Percentiles rank a stretch among this genome's conserved stretches.
Evolutionary conservation across 1,284 basidiomycete species (phyloP).

Genomic region (Retiboletus flavoniger): DNA sequence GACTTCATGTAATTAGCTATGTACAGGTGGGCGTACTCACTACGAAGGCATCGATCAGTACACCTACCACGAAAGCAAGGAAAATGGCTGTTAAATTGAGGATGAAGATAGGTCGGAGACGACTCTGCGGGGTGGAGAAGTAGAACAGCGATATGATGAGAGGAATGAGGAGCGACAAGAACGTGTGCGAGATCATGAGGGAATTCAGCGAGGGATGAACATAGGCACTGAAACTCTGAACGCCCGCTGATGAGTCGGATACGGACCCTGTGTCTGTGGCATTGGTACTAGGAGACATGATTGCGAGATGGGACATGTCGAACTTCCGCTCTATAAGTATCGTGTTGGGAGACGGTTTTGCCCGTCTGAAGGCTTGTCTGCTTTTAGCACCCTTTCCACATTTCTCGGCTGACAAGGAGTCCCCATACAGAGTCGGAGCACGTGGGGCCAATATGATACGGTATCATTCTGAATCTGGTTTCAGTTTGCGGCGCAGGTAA

Average conservation of each 20-base stretch:
- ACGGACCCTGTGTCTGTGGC: background rate
- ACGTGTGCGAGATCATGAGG: conserved; percentile 25
- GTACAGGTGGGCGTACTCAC: conserved; percentile 8
- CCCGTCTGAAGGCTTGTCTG: background rate
- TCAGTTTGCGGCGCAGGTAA: background rate
- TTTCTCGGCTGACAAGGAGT: background rate
- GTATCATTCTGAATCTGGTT: background rate
- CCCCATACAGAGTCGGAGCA: background rate
- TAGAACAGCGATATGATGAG: conserved; percentile 25
- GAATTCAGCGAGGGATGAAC: conserved; percentile 5
- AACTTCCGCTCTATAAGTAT: background rate
- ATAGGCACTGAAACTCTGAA: background rate
- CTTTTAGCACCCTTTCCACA: background rate
- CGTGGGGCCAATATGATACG: background rate
- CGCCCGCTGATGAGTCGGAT: background rate
- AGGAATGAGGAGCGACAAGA: conserved; percentile 24
- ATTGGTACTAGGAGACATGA: conserved; percentile 2
- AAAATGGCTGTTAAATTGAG: conserved; percentile 22
- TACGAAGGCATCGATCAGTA: conserved; percentile 11
- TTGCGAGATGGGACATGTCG: background rate
- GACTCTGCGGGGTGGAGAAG: conserved; percentile 23
- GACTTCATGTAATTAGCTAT: background rate
- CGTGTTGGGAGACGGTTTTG: background rate
- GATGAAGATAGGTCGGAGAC: conserved; percentile 21
- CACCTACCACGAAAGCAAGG: conserved; percentile 20